Evolutionary conservation across 495 filamentous ascomycete species (phyloP), one percentile per base, ranked within the genome.

Genomic region (Achaetomiella virescens): DNA sequence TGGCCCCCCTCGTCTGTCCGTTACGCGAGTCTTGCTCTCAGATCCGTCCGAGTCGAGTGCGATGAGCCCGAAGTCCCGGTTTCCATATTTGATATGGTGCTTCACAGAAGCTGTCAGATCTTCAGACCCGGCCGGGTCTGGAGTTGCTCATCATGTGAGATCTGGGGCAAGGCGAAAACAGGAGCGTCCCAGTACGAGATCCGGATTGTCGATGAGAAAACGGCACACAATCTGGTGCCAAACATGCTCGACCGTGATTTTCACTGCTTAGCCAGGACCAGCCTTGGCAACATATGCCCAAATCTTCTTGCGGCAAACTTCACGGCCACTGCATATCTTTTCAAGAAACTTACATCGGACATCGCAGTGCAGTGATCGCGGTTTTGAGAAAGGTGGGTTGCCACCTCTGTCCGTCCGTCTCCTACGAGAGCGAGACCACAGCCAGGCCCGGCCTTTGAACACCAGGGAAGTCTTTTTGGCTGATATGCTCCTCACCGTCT

Each of bases 201-300:
- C 53, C 54, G 52, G 64, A 70, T 67, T 58, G 45, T 22, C 57
- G 41, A 60, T 61, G 63, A 11, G 64, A 67, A 69, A 71, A 71
- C 66, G 46, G 55, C 50, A 53, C 52, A 51, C 60, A 62, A 59
- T 52, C 61, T 56, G 56, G 66, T 59, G 66, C 68, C 62, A 71
- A 71, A 69, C 66, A 69, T 65, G 57, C 58, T 66, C 62, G 60
- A 55, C 60, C 68, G 55, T 66, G 68, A 71, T 71, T 64, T 64
- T 46, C 66, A 53, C 53, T 46, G 59, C 48, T 44, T 47, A 37
- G 55, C 43, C 60, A 49, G 64, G 63, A 58, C 62, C 58, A 62
- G 61, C 38, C 60, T 57, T 52, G 67, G 58, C 60, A 61, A 50
- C 61, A 50, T 60, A 46, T 54, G 59, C 50, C 55, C 48, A 48